Evolutionary conservation across 345 rosid species (phyloP).

Genomic region (Eucalyptus cloeziana): DNA sequence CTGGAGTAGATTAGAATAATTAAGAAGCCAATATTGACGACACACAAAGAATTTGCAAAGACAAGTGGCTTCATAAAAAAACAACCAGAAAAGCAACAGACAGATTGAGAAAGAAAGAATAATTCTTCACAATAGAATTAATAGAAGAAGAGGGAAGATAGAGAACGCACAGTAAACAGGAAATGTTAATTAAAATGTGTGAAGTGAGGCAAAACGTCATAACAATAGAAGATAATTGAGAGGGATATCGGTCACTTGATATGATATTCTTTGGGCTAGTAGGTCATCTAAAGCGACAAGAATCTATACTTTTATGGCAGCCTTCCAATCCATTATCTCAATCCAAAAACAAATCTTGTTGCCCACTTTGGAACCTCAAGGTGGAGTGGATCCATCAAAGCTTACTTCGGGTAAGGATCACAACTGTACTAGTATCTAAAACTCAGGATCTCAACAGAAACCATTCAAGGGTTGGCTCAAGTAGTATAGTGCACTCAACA

Average conservation of each 20-base stretch:
- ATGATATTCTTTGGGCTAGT: not conserved
- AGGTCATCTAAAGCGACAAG: no score
- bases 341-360: not conserved
- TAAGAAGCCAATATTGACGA: no score
- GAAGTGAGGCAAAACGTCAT: not conserved
- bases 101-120: not conserved
- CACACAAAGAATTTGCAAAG: no score
- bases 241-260: not conserved
- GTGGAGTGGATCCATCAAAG: not conserved
- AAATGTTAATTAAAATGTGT: no score
- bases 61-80: not conserved
- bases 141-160: not conserved
- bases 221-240: not conserved
- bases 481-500: not conserved
- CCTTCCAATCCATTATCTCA: not conserved
- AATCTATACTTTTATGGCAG: not conserved
- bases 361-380: not conserved
- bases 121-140: not conserved
- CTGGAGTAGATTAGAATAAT: no score
- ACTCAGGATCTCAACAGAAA: not conserved
- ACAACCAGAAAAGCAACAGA: not conserved
- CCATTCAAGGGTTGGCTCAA: not conserved
- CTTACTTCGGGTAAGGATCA: not conserved
- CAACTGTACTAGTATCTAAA: not conserved
- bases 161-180: not conserved